Base-by-base conservation (phyloP, 768 basidiomycete species). In the Lactarius akahatsu region DNA sequence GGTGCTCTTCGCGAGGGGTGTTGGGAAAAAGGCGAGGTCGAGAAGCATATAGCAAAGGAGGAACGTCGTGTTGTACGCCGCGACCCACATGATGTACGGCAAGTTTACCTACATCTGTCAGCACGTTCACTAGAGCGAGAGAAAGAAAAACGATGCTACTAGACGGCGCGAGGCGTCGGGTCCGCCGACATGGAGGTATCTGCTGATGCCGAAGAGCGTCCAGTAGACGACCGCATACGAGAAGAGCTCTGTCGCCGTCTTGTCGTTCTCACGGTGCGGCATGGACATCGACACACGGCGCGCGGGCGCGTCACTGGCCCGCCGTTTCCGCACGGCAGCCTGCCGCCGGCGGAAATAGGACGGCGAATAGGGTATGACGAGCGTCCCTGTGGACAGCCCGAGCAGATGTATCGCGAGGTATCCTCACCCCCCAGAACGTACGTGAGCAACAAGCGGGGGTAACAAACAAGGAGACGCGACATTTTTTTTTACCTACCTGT, bases 381-480 rank as follows among this genome's bases (percentile, higher is more conserved):
- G 76, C 0, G 92, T 90, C 1, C 96, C 97, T 0, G 86, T 81
- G 1, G 91, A 87, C 23, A 95, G 78, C 9, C 96, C 96, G 28
- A 97, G 80, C 15, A 97, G 79, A 72, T 96, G 94, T 69, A 98
- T 87, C 0, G 96, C 83, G 20, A 98, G 82, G 76, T 98, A 98
- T 4, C 97, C 96, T 88, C 38, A 57, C 57, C 30, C 47, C 26
- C 61, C 36, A 38, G 47, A 40, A 65, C 55, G 45, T 55, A 34
- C 56, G 61, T 59, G 16, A 61, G 23, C 4, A 47, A n/a, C n/a
- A n/a, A n/a, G n/a, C n/a, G n/a, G n/a, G n/a, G n/a, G n/a, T n/a
- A n/a, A n/a, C 32, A 30, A 18, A 7, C 7, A 23, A 20, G 30
- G 8, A 30, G 23, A 41, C 9, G 40, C n/a, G 28, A 28, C 4